Percentiles rank a stretch among this genome's conserved stretches.
Conservation (phyloP, 1,139 yeast species). For the Wickerhamomyces sp. region DNA sequence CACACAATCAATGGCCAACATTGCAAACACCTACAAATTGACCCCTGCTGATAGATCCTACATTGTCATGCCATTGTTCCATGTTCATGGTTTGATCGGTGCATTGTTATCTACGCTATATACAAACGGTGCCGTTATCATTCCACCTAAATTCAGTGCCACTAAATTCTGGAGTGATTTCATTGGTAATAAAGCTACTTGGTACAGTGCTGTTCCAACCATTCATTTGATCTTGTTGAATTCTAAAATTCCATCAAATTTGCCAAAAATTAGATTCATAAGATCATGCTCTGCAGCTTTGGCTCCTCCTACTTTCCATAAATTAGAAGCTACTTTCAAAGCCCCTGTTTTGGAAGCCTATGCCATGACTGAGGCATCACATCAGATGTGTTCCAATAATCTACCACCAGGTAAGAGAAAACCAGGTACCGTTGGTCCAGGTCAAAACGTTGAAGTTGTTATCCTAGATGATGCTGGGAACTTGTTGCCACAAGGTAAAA, state of each 20-base stretch:
- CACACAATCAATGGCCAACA: conserved; percentile 51
- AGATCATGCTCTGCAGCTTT: conserved; percentile 65
- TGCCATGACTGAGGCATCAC: conserved; percentile 75
- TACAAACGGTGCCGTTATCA: conserved; percentile 54
- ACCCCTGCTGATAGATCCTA: conserved; percentile 45
- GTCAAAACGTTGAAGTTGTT: conserved; percentile 59
- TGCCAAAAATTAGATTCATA: conserved; percentile 55
- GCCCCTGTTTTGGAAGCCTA: conserved; percentile 71
- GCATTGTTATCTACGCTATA: conserved; percentile 55
- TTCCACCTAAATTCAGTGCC: conserved; percentile 57
- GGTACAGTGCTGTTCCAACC: conserved; percentile 76
- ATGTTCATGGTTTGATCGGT: conserved; percentile 65
- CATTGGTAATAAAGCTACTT: conserved; percentile 41
- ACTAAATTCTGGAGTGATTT: conserved; percentile 53
- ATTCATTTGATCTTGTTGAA: conserved; percentile 60
- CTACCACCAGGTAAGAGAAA: conserved; percentile 58
- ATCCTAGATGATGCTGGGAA: conserved; percentile 46
- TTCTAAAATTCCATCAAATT: conserved; percentile 39
- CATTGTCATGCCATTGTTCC: conserved; percentile 69
- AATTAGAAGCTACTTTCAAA: conserved; percentile 46
- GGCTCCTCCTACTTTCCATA: conserved; percentile 55
- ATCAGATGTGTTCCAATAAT: conserved; percentile 67
- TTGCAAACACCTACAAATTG: conserved; percentile 46
- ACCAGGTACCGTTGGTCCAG: conserved; percentile 67
- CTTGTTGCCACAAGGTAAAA: conserved; percentile 40